Percentiles rank a stretch among this genome's conserved stretches.
Conservation (phyloP, 2,329 filamentous ascomycete species). For the Aspergillus amoenus region DNA sequence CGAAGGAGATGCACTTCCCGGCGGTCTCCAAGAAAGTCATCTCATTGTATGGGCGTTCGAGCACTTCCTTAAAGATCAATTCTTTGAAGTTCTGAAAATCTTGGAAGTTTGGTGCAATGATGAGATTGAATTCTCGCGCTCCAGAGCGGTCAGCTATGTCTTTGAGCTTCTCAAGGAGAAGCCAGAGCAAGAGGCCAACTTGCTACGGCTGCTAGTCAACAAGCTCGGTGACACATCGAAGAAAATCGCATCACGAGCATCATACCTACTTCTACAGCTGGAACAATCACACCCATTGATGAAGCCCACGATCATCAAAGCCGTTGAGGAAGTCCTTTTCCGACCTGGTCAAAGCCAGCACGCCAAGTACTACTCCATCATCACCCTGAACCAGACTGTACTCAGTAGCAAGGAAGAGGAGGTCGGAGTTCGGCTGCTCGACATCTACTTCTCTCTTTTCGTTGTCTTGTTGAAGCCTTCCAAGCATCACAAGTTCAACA, state of each 20-base stretch:
- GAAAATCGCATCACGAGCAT: constrained; percentile 91
- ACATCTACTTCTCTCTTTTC: constrained; percentile 92
- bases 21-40: constrained; percentile 71
- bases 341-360: constrained; percentile 82
- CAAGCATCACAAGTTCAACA: constrained; percentile 39
- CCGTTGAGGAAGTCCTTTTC: constrained; percentile 86
- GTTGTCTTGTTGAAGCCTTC: constrained; percentile 72
- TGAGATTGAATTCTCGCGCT: constrained; percentile 90
- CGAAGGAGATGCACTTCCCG: constrained; percentile 68
- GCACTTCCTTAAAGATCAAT: constrained; percentile 90
- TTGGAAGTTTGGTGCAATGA: constrained; percentile 92
- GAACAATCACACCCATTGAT: constrained; percentile 87
- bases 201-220: constrained; percentile 87
- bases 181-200: constrained; percentile 93
- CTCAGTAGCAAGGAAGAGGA: constrained; percentile 79
- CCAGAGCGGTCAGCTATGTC: constrained; percentile 83
- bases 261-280: constrained; percentile 89
- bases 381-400: constrained; percentile 96
- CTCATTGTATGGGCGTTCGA: constrained; percentile 89
- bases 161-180: constrained; percentile 92
- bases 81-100: constrained; percentile 89
- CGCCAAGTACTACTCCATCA: constrained; percentile 93
- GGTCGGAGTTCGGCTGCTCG: constrained; percentile 75
- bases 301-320: constrained; percentile 82
- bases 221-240: constrained; percentile 94